Percentiles rank a stretch among this genome's conserved stretches.
phyloP scores from a whole-genome alignment of 768 basidiomycete species.

The Coprinopsis cinerea region DNA sequence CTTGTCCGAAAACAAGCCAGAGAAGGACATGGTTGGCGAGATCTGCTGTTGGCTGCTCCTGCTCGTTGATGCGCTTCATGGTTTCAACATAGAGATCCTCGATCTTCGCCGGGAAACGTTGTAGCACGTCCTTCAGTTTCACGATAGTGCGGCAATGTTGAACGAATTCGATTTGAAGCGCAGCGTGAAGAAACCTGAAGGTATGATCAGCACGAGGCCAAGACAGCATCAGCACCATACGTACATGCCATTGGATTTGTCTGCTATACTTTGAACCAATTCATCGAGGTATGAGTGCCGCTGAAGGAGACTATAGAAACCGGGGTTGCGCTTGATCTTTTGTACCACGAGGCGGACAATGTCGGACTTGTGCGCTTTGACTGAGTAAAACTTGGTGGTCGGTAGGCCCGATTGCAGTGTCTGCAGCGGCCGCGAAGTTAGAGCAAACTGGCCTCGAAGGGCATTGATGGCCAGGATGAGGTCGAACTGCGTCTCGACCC shows the following conservation, averaged over 20 bases:
- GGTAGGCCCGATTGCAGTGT: not conserved
- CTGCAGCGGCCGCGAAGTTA: constrained; percentile 2
- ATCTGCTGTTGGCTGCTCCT: not conserved
- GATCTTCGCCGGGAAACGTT: not conserved
- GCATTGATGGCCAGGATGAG: not conserved
- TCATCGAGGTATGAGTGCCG: not conserved
- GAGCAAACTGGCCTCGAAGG: not conserved
- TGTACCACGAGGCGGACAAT: not conserved
- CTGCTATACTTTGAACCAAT: not conserved
- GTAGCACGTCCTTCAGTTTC: not conserved
- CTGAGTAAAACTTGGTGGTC: not conserved
- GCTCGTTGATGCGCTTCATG: not conserved
- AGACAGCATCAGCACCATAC: not conserved
- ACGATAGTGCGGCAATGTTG: not conserved
- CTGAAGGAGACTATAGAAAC: not conserved
- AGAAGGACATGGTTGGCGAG: constrained; percentile 1
- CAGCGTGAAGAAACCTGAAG: constrained; percentile 5
- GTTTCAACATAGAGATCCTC: constrained; percentile 1
- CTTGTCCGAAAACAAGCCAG: not conserved
- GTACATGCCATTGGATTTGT: constrained; percentile 6
- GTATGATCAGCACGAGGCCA: not conserved
- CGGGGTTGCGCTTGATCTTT: not conserved
- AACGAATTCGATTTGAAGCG: not conserved
- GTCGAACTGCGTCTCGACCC: constrained; percentile 1
- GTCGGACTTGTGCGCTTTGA: not conserved